These are phyloP conservation scores for Boletus subcaerulescens DNA, from an alignment of 768 basidiomycete genomes.

Conservation along the genomic window DNA sequence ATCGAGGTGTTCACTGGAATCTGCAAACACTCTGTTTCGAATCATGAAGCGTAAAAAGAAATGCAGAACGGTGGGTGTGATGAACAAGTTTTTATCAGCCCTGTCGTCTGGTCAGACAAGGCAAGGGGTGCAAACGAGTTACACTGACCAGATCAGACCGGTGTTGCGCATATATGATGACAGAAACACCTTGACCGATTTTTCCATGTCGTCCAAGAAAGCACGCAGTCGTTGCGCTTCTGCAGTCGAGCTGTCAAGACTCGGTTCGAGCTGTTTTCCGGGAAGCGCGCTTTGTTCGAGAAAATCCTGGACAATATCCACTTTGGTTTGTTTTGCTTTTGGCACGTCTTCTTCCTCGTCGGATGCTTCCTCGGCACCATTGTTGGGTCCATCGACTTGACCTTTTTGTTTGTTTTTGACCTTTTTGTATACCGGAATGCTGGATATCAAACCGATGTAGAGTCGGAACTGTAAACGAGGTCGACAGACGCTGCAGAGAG, in stretches of 20 bases:
- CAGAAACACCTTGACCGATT: conserved; percentile 60
- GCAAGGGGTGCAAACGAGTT: not conserved
- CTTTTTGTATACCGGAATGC: conserved; percentile 31
- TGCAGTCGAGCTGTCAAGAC: conserved; percentile 6
- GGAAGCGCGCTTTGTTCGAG: conserved; percentile 29
- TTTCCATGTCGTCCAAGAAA: conserved; percentile 64
- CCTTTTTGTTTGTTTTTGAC: conserved; percentile 16
- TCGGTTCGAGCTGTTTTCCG: conserved; percentile 29
- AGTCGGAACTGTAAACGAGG: conserved; percentile 27
- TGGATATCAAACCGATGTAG: conserved; percentile 31
- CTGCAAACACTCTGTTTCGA: conserved; percentile 41
- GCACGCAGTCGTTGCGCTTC: conserved; percentile 32
- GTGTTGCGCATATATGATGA: conserved; percentile 63
- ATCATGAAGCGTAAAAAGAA: conserved; percentile 48
- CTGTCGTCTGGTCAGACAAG: conserved; percentile 28
- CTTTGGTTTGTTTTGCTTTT: conserved; percentile 18
- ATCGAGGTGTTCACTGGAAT: conserved; percentile 16
- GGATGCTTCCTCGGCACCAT: conserved; percentile 29
- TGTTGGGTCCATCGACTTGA: conserved; percentile 28
- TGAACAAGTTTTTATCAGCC: conserved; percentile 41
- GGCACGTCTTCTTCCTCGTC: conserved; percentile 27
- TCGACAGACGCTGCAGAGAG: not conserved
- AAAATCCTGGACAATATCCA: conserved; percentile 26
- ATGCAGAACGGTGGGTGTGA: conserved; percentile 40
- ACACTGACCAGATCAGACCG: conserved; percentile 60